Evolutionary conservation across 352 stramenopile genomes (phyloP).

Genomic region (Globisporangium yorkense): DNA sequence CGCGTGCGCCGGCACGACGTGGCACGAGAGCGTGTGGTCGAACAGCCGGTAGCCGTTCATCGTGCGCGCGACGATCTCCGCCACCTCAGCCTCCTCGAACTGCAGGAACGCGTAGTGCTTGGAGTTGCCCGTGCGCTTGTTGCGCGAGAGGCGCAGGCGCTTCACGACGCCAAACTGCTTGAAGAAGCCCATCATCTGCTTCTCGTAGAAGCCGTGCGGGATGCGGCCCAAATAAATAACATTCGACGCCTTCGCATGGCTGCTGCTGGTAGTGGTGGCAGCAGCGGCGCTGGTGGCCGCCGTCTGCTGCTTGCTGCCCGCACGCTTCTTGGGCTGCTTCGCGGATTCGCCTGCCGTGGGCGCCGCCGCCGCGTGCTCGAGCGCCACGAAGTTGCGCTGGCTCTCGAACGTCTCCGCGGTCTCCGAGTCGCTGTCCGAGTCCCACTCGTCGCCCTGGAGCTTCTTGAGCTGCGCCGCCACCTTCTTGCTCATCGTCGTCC

Average conservation of each 20-base stretch:
- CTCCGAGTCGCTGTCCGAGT: constrained; percentile 78
- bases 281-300: constrained; percentile 18
- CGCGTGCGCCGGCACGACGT: constrained; percentile 84
- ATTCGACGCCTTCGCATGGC: constrained; percentile 45
- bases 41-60: constrained; percentile 96
- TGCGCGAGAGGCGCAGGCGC: constrained; percentile 90
- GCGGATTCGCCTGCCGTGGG: constrained; percentile 7
- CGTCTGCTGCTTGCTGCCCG: constrained; percentile 33
- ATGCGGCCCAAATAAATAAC: constrained; percentile 97
- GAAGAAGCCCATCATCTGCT: constrained; percentile 94
- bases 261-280: constrained; percentile 13
- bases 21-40: constrained; percentile 91
- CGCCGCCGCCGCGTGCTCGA: constrained; percentile 21
- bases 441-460: constrained; percentile 77
- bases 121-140: constrained; percentile 92
- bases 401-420: constrained; percentile 31
- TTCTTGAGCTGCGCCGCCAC: constrained; percentile 74
- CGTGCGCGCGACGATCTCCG: constrained; percentile 90
- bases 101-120: constrained; percentile 96
- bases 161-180: constrained; percentile 94
- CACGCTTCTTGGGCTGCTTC: constrained; percentile 45
- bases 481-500: constrained; percentile 59
- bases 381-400: constrained; percentile 45
- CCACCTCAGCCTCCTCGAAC: constrained; percentile 92
- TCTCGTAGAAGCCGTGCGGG: constrained; percentile 95